These are phyloP conservation scores for Cercospora sesami DNA, from an alignment of 2,329 filamentous ascomycete genomes.

Conservation along the genomic window DNA sequence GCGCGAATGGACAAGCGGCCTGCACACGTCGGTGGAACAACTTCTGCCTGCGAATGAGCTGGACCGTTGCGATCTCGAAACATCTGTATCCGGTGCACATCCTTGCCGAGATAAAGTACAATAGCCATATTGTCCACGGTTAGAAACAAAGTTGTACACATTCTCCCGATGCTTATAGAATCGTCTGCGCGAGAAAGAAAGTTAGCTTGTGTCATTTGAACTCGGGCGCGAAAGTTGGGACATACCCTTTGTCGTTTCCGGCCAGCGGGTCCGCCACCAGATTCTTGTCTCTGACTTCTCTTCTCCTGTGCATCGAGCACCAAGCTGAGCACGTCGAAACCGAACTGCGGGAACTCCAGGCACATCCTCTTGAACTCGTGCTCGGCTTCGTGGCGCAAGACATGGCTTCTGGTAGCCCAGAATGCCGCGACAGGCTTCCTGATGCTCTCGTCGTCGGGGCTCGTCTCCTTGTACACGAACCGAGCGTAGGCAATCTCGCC, in stretches of 20 bases:
- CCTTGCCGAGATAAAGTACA: slow-evolving; percentile 2
- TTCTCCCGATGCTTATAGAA: slow-evolving; percentile 1
- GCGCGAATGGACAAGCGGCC: not conserved
- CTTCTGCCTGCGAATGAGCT: not conserved
- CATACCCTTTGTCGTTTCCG: slow-evolving; percentile 42
- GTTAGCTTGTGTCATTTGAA: not conserved
- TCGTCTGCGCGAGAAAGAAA: not conserved
- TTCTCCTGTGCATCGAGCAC: slow-evolving; percentile 54
- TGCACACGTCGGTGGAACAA: not conserved
- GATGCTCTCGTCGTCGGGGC: slow-evolving; percentile 67
- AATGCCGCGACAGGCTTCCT: slow-evolving; percentile 84
- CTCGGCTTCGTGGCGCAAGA: slow-evolving; percentile 81
- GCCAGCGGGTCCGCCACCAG: slow-evolving; percentile 35
- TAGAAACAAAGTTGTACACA: not conserved
- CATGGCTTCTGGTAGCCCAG: slow-evolving; percentile 80
- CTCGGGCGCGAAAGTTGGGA: not conserved
- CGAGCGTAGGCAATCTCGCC: slow-evolving; percentile 90
- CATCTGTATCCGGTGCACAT: not conserved
- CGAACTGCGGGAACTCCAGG: slow-evolving; percentile 86
- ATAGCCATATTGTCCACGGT: not conserved
- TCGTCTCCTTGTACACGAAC: slow-evolving; percentile 81
- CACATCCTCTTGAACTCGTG: slow-evolving; percentile 81
- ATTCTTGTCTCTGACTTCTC: slow-evolving; percentile 41
- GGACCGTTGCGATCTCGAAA: not conserved
- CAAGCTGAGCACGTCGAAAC: slow-evolving; percentile 82